Conservation (phyloP, 257 asterid species). For the Salvia miltiorrhiza region DNA sequence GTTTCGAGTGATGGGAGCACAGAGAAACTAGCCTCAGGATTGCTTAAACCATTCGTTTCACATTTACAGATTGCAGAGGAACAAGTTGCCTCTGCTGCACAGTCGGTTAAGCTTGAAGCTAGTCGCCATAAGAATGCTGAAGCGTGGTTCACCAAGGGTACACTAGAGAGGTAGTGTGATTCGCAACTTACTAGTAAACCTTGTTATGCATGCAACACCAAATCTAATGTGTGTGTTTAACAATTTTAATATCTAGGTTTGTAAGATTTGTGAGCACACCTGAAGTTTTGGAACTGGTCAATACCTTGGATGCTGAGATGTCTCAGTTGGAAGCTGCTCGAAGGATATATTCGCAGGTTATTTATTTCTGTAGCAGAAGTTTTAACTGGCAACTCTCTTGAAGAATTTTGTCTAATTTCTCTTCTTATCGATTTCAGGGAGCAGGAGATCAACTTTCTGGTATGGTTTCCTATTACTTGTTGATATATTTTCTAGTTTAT, state of each 20-base stretch:
- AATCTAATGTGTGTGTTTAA: conserved; percentile 7
- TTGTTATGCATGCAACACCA: background rate
- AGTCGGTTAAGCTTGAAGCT: conserved; percentile 76
- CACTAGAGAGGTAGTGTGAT: conserved; percentile 71
- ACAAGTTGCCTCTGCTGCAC: conserved; percentile 59
- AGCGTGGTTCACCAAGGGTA: conserved; percentile 87
- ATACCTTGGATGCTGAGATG: conserved; percentile 78
- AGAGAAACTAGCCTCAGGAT: conserved; percentile 93
- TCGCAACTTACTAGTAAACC: conserved; percentile 17
- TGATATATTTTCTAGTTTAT: conserved; percentile 7
- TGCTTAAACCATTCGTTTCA: conserved; percentile 82
- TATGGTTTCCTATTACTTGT: conserved; percentile 23
- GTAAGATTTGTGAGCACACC: conserved; percentile 94
- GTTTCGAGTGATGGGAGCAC: conserved; percentile 71
- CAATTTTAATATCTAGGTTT: conserved; percentile 48
- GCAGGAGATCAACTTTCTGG: conserved; percentile 55
- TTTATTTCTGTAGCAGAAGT: conserved; percentile 4
- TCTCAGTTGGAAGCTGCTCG: conserved; percentile 89
- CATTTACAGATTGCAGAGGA: conserved; percentile 79
- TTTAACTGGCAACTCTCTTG: background rate
- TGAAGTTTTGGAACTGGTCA: conserved; percentile 75
- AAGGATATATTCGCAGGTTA: conserved; percentile 78
- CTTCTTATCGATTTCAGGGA: conserved; percentile 57
- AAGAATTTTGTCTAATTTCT: conserved; percentile 19
- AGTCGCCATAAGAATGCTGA: conserved; percentile 47